These are phyloP conservation scores for Incumbomyces delicatus DNA, from an alignment of 2,329 filamentous ascomycete species.

Conservation along the genomic window DNA sequence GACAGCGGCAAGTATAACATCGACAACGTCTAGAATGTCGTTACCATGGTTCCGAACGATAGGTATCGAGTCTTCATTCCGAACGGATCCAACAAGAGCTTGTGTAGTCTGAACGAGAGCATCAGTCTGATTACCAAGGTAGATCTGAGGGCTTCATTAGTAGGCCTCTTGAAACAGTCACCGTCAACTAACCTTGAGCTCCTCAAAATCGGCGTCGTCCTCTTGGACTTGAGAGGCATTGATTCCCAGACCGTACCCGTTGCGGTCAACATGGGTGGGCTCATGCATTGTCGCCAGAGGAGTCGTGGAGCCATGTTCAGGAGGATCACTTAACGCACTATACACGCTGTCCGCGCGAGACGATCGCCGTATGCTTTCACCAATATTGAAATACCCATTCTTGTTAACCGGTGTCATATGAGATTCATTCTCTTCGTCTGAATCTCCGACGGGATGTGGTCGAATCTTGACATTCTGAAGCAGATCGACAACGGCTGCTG, in stretches of 20 bases:
- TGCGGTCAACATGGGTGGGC: conserved; percentile 11
- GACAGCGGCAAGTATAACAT: conserved; percentile 58
- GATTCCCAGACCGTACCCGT: conserved; percentile 12
- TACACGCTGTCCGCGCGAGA: conserved; percentile 66
- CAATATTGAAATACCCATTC: conserved; percentile 55
- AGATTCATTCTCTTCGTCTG: conserved; percentile 66
- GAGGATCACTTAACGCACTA: conserved; percentile 50
- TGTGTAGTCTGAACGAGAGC: conserved; percentile 71
- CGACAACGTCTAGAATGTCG: conserved; percentile 61
- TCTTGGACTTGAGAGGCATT: conserved; percentile 21
- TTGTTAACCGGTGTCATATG: conserved; percentile 55
- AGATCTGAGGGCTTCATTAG: conserved; percentile 44
- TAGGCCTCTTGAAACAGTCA: not conserved
- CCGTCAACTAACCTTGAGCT: conserved; percentile 44
- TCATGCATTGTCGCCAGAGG: conserved; percentile 11
- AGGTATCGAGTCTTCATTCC: conserved; percentile 52
- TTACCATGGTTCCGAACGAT: conserved; percentile 61
- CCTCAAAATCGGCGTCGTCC: conserved; percentile 44
- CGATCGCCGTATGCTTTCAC: conserved; percentile 37
- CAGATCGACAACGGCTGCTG: conserved; percentile 75
- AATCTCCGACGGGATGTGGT: conserved; percentile 60
- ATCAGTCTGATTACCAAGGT: conserved; percentile 74
- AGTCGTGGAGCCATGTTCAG: conserved; percentile 24
- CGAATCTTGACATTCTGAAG: conserved; percentile 76
- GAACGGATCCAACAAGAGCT: conserved; percentile 64